Base-by-base conservation (phyloP, 768 basidiomycete species). In the Epithele typhae region DNA sequence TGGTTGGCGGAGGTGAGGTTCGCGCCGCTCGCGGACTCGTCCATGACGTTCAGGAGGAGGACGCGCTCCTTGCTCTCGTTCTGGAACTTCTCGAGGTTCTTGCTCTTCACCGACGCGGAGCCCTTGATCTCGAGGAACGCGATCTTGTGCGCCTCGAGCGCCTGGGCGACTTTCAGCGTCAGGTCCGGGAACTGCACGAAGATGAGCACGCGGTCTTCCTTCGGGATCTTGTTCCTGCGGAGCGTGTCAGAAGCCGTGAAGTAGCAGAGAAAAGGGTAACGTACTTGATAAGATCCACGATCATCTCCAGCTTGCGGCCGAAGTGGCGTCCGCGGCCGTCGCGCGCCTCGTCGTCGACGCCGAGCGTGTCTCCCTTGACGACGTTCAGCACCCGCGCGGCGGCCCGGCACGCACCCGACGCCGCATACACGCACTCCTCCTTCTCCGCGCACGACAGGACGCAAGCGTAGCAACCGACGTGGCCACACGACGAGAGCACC, bases 161-260 rank as follows among this genome's bases (percentile, higher is more conserved):
- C 90, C 51, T 92, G 87, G 7, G 82, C 81, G 24, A 96, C 88
- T 64, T 95, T 96, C 61, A 82, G 82, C 78, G 88, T 91, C 48
- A 97, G 75, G 67, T 96, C 93, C 5, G 81, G 84, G 75, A 94
- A 97, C 60, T 97, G 94, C n/a, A 95, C 88, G 67, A 97, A 97
- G 51, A 97, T 78, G 36, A 97, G 78, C 15, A 93, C 79, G 7
- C 90, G 83, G 57, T 96, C 91, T 18, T 83, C 71, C 54, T 80
- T 78, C 9, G 85, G 81, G 38, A 92, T 76, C 34, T 71, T 68
- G 46, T 79, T 78, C 60, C 87, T 91, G 59, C 19, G 41, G 45
- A 49, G 35, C 12, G 8, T n/a, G 36, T 15, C 24, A 40, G 25
- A 38, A 8, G 48, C 22, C 22, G 10, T 24, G 5, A 12, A 41